Evolutionary conservation across 2,329 filamentous ascomycete genomes (phyloP).

Genomic region (Phaeophleospora eucalypticola): DNA sequence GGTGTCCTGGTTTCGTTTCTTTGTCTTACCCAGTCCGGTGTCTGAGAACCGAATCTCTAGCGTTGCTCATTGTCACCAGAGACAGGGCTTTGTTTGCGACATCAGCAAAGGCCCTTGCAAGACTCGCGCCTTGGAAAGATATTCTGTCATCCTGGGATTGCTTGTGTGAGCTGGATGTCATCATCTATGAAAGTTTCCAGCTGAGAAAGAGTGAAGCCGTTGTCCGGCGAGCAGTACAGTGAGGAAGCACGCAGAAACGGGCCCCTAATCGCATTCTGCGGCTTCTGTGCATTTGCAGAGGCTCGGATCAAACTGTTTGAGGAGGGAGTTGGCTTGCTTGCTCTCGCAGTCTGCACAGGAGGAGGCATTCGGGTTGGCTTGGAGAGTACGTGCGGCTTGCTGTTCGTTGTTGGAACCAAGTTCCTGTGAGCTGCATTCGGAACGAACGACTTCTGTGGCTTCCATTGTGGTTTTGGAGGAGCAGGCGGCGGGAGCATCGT

Average conservation of each 20-base stretch:
- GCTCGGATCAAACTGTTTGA: neutral
- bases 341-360: neutral
- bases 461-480: slow-evolving; percentile 5
- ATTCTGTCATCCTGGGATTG: slow-evolving; percentile 16
- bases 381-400: too few species aligned
- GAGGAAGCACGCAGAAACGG: slow-evolving; percentile 18
- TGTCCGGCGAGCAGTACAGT: slow-evolving; percentile 18
- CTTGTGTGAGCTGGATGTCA: slow-evolving; percentile 34
- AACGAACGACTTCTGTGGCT: too few species aligned
- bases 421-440: too few species aligned
- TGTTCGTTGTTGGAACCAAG: too few species aligned
- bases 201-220: slow-evolving; percentile 31
- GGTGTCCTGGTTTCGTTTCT: neutral
- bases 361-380: too few species aligned
- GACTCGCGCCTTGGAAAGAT: too few species aligned
- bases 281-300: neutral
- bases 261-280: slow-evolving; percentile 11
- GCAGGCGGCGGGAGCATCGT: slow-evolving; percentile 19
- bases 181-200: slow-evolving; percentile 34
- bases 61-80: too few species aligned
- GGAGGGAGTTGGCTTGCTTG: neutral
- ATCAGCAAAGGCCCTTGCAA: too few species aligned
- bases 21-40: neutral
- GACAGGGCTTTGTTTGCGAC: too few species aligned
- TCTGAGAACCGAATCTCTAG: too few species aligned